These are phyloP conservation scores for Heimioporus sp. DNA, from an alignment of 768 basidiomycete species.

Conservation along the genomic window DNA sequence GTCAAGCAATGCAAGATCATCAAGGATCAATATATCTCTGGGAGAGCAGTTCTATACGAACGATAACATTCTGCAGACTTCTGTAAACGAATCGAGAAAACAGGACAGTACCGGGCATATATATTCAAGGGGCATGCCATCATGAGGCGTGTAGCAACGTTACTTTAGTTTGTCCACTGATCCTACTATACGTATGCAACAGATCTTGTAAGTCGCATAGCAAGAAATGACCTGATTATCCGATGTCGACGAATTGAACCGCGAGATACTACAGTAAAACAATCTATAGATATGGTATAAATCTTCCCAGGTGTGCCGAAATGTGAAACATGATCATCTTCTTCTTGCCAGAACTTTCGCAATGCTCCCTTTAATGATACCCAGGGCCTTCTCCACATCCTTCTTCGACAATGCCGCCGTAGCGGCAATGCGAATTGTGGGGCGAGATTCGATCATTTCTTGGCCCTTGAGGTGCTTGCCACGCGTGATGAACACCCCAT, in stretches of 20 bases:
- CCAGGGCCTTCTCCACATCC: constrained; percentile 87
- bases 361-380: constrained; percentile 68
- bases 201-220: neutral
- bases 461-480: constrained; percentile 81
- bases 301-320: constrained; percentile 11
- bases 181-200: too few species aligned
- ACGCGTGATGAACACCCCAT: constrained; percentile 84
- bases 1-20: too few species aligned
- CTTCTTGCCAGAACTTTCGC: constrained; percentile 70
- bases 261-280: constrained; percentile 12
- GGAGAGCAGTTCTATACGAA: too few species aligned
- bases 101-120: too few species aligned
- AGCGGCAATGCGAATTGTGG: constrained; percentile 83
- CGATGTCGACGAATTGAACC: neutral
- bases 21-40: too few species aligned
- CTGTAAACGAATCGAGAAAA: too few species aligned
- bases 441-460: constrained; percentile 77
- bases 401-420: constrained; percentile 79
- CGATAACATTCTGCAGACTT: too few species aligned
- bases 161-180: too few species aligned
- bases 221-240: constrained; percentile 9
- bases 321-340: constrained; percentile 29
- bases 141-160: too few species aligned
- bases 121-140: too few species aligned
- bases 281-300: constrained; percentile 31